These are phyloP conservation scores for Nigrospora oryzae DNA, from an alignment of 2,329 filamentous ascomycete species.

Conservation along the genomic window DNA sequence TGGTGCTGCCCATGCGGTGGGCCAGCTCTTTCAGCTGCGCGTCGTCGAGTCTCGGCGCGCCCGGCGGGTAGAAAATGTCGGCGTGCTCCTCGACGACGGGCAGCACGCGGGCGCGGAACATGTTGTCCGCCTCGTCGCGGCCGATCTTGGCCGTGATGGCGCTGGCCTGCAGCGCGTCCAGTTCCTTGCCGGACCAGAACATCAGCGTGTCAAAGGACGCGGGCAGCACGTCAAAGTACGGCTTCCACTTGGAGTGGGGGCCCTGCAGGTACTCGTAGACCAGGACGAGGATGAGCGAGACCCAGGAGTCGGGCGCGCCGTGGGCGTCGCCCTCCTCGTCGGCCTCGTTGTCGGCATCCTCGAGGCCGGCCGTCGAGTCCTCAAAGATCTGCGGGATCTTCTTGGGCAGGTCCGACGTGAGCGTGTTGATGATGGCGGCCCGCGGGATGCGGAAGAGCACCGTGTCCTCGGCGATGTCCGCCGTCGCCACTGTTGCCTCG, in stretches of 20 bases:
- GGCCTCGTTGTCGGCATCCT: constrained; percentile 27
- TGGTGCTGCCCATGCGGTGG: constrained; percentile 77
- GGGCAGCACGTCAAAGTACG: constrained; percentile 72
- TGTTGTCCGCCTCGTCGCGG: constrained; percentile 59
- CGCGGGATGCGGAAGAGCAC: constrained; percentile 76
- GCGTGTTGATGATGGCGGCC: constrained; percentile 57
- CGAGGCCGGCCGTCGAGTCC: constrained; percentile 19
- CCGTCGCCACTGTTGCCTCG: constrained; percentile 51
- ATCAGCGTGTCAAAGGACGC: constrained; percentile 72
- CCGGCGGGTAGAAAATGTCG: constrained; percentile 33
- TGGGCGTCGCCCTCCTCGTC: constrained; percentile 22
- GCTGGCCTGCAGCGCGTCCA: constrained; percentile 67
- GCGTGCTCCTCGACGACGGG: constrained; percentile 38
- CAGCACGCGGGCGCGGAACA: constrained; percentile 51
- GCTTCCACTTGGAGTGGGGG: constrained; percentile 59
- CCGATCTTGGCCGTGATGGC: constrained; percentile 72
- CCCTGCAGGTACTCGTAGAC: constrained; percentile 63
- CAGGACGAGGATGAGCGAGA: constrained; percentile 64
- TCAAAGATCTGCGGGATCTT: constrained; percentile 47
- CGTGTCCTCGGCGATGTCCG: constrained; percentile 65
- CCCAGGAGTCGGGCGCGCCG: constrained; percentile 42
- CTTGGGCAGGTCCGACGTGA: constrained; percentile 60
- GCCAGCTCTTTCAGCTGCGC: constrained; percentile 43
- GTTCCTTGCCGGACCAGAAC: constrained; percentile 72
- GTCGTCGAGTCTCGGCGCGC: constrained; percentile 26